Base-by-base conservation (phyloP, 2,329 filamentous ascomycete genomes). In the Xylaria sp. region DNA sequence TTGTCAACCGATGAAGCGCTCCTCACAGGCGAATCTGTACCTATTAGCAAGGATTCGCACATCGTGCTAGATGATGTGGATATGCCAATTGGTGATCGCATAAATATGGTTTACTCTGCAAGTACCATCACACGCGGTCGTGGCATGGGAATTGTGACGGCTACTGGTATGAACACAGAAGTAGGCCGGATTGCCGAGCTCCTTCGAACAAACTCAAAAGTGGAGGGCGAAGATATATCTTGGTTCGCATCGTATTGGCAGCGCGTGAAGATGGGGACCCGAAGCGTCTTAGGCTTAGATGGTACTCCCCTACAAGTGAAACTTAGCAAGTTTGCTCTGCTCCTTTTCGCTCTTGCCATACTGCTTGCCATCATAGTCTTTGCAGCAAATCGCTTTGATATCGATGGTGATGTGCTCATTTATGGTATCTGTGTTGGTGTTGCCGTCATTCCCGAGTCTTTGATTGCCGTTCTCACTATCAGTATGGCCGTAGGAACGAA, bases 231-330 rank as follows among this genome's bases (percentile, higher is more conserved):
- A 53, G 80, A 87, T 72, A 20, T 29, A 25, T 81, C 87, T 54
- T 77, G 76, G 71, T 77, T 81, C 51, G 77, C 80, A 33, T 74
- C 82, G 69, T 81, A 82, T 73, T 79, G 76, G 73, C 81, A 81
- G 61, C 83, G 85, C 51, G 66, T 81, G 45, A 80, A 80, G 62
- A 78, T 78, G 49, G 79, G 74, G 13, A 65, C 74, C 49, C 80
- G 80, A 66, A 84, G 85, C 70, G 83, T 92, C 67, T 84, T 92
- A 49, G 90, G 88, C 62, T 78, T 90, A 2, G 85, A 92, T 61
- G 93, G 93, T 56, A 97, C 94, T 1, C 94, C 94, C 0, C 83
- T 97, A 51, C 93, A 96, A 80, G 90, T 91, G 71, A 95, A 92
- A 75, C 85, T 97, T 58, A 93, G 91, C 81, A 93, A 94, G 79